phyloP scores from a whole-genome alignment of 176 grass and related monocot species.

The Cenchrus americanus region DNA sequence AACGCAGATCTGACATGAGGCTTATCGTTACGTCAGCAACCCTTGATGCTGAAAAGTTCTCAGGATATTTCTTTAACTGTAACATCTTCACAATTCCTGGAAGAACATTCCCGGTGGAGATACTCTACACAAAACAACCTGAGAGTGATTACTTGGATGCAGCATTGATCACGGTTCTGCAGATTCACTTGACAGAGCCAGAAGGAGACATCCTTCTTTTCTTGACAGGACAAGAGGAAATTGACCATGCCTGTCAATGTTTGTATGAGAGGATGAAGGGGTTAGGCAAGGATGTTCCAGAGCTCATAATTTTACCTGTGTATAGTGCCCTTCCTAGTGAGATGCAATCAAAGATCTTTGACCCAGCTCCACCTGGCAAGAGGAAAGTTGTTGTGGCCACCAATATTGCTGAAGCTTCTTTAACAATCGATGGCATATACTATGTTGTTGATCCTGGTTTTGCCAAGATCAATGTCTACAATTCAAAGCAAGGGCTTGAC shows the following conservation, averaged over 20 bases:
- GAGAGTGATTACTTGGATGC: constrained; percentile 69
- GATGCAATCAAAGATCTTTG: constrained; percentile 52
- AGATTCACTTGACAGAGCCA: constrained; percentile 71
- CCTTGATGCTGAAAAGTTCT: constrained; percentile 83
- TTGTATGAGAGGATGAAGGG: constrained; percentile 39
- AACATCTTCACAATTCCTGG: constrained; percentile 67
- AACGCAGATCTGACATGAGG: constrained; percentile 46
- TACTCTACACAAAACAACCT: constrained; percentile 62
- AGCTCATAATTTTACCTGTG: constrained; percentile 59
- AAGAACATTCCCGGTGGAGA: constrained; percentile 63
- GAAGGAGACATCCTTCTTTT: constrained; percentile 72
- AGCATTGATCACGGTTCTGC: constrained; percentile 62
- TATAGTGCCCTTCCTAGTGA: constrained; percentile 61
- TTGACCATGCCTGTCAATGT: constrained; percentile 44
- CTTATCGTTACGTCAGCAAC: constrained; percentile 69
- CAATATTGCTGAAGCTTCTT: constrained; percentile 72
- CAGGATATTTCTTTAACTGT: constrained; percentile 73
- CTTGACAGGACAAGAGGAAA: constrained; percentile 69
- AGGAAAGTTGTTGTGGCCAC: constrained; percentile 84
- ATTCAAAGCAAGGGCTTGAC: constrained; percentile 67
- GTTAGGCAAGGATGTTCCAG: constrained; percentile 55
- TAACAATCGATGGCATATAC: constrained; percentile 51
- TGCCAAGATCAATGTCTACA: constrained; percentile 67
- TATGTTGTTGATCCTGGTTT: constrained; percentile 74
- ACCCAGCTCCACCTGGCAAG: constrained; percentile 59